Evolutionary conservation across 2,329 filamentous ascomycete genomes (phyloP).

Genomic region (Apiospora pterosperma): DNA sequence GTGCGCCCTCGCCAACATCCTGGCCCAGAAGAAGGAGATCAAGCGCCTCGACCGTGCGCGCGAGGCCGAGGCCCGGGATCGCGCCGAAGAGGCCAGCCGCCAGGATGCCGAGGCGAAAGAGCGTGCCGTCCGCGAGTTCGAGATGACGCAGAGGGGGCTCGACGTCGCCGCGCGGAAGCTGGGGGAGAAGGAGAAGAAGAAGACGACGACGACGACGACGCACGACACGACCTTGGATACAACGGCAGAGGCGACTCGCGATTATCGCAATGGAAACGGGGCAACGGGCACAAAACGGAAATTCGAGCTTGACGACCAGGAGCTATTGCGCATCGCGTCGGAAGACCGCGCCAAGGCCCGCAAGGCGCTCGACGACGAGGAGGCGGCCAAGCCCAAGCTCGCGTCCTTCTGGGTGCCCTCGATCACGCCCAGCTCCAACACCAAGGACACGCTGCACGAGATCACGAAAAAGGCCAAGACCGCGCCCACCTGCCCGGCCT

Average conservation of each 20-base stretch:
- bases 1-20: conserved; percentile 86
- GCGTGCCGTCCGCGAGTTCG: conserved; percentile 76
- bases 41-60: conserved; percentile 70
- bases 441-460: conserved; percentile 52
- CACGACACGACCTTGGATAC: no score
- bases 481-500: conserved; percentile 73
- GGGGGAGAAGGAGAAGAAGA: conserved; percentile 21
- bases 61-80: conserved; percentile 59
- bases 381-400: conserved; percentile 68
- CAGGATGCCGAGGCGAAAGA: conserved; percentile 67
- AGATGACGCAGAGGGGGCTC: conserved; percentile 74
- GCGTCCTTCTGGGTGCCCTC: conserved; percentile 94
- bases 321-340: conserved; percentile 65
- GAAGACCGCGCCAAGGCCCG: conserved; percentile 69
- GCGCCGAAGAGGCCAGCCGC: conserved; percentile 54
- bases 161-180: conserved; percentile 31
- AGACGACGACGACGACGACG: background rate
- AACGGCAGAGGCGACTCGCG: conserved; percentile 13
- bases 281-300: conserved; percentile 63
- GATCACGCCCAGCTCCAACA: conserved; percentile 67
- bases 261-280: conserved; percentile 26
- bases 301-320: conserved; percentile 74
- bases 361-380: conserved; percentile 56
- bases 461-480: conserved; percentile 61
- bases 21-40: conserved; percentile 88